Evolutionary conservation across 2,329 filamentous ascomycete genomes (phyloP).

Genomic region (Cladosporium sp.): DNA sequence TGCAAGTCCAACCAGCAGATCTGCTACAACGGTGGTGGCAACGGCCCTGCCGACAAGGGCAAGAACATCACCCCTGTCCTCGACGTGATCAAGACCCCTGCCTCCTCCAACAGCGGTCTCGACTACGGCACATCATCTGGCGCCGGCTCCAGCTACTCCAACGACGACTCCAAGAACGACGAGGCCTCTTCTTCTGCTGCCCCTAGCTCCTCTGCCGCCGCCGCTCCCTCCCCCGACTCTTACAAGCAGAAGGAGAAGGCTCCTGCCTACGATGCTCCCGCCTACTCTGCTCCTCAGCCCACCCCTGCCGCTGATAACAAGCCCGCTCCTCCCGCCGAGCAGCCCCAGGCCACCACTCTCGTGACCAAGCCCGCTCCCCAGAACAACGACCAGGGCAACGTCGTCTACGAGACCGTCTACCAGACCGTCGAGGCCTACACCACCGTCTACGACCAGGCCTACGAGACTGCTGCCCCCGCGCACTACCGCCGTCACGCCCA

Average conservation of each 20-base stretch:
- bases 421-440: conserved; percentile 27
- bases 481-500: conserved; percentile 20
- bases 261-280: not conserved
- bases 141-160: not conserved
- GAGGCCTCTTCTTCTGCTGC: conserved; percentile 2
- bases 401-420: conserved; percentile 21
- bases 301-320: conserved; percentile 1
- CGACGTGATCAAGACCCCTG: conserved; percentile 17
- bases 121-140: conserved; percentile 5
- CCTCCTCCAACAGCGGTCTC: conserved; percentile 12
- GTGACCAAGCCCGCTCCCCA: conserved; percentile 3
- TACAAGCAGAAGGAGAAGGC: conserved; percentile 16
- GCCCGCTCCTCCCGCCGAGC: conserved; percentile 6
- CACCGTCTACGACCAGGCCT: conserved; percentile 40
- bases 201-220: conserved; percentile 16
- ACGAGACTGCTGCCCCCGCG: conserved; percentile 41
- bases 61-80: conserved; percentile 39
- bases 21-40: conserved; percentile 42
- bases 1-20: conserved; percentile 53
- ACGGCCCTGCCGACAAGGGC: conserved; percentile 53
- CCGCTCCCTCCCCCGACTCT: conserved; percentile 12
- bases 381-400: not conserved
- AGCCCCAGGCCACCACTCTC: conserved; percentile 11
- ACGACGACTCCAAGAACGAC: conserved; percentile 9
- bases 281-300: conserved; percentile 4